phyloP scores from a whole-genome alignment of 2,329 filamentous ascomycete genomes.

The Bisporella sp. region DNA sequence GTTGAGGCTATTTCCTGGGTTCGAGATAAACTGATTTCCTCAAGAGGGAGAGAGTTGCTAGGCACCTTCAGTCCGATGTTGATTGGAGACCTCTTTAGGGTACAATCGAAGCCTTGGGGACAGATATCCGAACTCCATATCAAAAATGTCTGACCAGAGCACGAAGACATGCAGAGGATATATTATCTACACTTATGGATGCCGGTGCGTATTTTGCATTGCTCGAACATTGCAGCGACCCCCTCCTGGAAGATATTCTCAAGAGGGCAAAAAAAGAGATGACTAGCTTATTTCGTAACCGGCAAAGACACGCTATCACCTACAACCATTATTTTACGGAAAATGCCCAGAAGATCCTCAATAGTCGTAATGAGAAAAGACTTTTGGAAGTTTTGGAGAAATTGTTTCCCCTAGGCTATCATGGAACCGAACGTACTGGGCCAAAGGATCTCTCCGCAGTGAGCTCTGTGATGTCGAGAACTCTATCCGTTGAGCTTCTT shows the following conservation, averaged over 20 bases:
- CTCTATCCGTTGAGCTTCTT: conserved; percentile 19
- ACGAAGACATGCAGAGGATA: conserved; percentile 25
- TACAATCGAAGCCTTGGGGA: conserved; percentile 8
- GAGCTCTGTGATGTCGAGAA: not conserved
- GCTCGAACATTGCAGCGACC: not conserved
- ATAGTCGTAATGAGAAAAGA: conserved; percentile 1
- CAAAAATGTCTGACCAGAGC: conserved; percentile 9
- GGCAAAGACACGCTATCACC: conserved; percentile 6
- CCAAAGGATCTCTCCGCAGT: not conserved
- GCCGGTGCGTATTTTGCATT: conserved; percentile 4
- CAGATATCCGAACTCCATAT: conserved; percentile 5
- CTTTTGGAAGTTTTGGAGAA: not conserved
- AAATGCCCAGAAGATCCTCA: conserved; percentile 3
- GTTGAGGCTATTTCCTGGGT: conserved; percentile 1
- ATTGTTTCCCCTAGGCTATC: not conserved
- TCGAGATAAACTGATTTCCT: not conserved
- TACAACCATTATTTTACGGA: conserved; percentile 7
- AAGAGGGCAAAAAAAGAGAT: not conserved
- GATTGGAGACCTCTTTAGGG: conserved; percentile 12
- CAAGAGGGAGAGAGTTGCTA: conserved; percentile 5
- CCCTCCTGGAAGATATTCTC: conserved; percentile 4
- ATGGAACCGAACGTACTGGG: not conserved
- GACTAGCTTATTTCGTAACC: not conserved
- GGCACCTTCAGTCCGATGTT: conserved; percentile 10
- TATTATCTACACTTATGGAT: conserved; percentile 28